These are phyloP conservation scores for Linum tenue DNA, from an alignment of 345 rosid species.

Conservation along the genomic window DNA sequence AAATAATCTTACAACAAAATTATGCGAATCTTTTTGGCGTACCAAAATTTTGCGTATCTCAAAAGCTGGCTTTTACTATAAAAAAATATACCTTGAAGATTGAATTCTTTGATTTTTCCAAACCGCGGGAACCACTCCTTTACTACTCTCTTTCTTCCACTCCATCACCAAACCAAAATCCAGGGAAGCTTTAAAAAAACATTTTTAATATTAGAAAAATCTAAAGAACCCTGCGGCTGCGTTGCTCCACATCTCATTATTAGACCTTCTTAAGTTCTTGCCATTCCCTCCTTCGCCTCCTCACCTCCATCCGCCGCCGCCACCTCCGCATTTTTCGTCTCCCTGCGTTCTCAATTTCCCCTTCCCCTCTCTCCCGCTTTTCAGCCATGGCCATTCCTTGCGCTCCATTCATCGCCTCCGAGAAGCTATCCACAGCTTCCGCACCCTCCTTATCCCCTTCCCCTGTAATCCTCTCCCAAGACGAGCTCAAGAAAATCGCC, in stretches of 20 bases:
- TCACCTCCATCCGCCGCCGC: neutral
- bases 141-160: neutral
- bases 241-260: neutral
- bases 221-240: neutral
- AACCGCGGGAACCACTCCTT: too few relatives aligned
- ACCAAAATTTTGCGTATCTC: too few relatives aligned
- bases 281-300: neutral
- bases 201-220: too few relatives aligned
- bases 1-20: too few relatives aligned
- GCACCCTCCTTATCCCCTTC: constrained; percentile 9
- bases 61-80: too few relatives aligned
- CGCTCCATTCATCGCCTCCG: constrained; percentile 13
- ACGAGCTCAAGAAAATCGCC: constrained; percentile 69
- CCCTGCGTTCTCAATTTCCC: neutral
- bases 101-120: too few relatives aligned
- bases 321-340: neutral
- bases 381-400: constrained; percentile 12
- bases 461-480: constrained; percentile 42
- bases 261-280: neutral
- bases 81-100: too few relatives aligned
- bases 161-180: neutral
- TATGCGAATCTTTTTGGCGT: too few relatives aligned
- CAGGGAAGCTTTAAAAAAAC: too few relatives aligned
- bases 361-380: neutral
- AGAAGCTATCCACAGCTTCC: constrained; percentile 11